A percentile compares a stretch with the other conserved stretches of the same genome.
phyloP scores from a whole-genome alignment of 495 filamentous ascomycete genomes.

The Xeromyces bisporus region DNA sequence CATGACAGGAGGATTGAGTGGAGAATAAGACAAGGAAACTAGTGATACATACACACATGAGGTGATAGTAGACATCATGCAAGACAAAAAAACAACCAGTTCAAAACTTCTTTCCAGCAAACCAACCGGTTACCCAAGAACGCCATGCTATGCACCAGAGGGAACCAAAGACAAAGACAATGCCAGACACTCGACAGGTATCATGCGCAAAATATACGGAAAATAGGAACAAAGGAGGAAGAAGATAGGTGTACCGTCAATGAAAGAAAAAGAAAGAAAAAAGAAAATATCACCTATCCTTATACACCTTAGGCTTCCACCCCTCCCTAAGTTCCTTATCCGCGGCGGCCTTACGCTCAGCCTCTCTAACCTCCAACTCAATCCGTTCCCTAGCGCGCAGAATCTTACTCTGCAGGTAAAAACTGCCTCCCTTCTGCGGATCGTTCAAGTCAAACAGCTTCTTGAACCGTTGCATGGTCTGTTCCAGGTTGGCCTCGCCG shows the following conservation, averaged over 20 bases:
- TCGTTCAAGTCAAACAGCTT: constrained; percentile 86
- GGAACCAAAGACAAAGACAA: no score
- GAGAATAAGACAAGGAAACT: no score
- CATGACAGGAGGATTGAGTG: no score
- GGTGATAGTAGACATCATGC: no score
- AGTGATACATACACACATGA: no score
- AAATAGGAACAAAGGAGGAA: constrained; percentile 1
- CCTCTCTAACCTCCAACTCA: constrained; percentile 54
- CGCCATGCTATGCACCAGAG: constrained; percentile 35
- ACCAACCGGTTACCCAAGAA: no score
- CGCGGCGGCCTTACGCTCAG: constrained; percentile 28
- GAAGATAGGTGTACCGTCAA: background rate
- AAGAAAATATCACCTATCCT: constrained; percentile 46
- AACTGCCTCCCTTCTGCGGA: constrained; percentile 86
- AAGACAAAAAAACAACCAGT: no score
- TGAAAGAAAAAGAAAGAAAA: background rate
- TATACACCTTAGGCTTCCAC: constrained; percentile 90
- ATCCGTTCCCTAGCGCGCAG: constrained; percentile 78
- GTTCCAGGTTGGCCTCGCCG: constrained; percentile 58
- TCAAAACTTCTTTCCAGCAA: no score
- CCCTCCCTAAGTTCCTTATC: constrained; percentile 64
- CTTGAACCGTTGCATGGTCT: constrained; percentile 78
- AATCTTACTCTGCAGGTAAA: constrained; percentile 96
- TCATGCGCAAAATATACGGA: constrained; percentile 2
- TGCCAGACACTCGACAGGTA: no score